Evolutionary conservation across 768 basidiomycete genomes (phyloP), one percentile per base, ranked within the genome.

Genomic region (Pleurotus sapidus): DNA sequence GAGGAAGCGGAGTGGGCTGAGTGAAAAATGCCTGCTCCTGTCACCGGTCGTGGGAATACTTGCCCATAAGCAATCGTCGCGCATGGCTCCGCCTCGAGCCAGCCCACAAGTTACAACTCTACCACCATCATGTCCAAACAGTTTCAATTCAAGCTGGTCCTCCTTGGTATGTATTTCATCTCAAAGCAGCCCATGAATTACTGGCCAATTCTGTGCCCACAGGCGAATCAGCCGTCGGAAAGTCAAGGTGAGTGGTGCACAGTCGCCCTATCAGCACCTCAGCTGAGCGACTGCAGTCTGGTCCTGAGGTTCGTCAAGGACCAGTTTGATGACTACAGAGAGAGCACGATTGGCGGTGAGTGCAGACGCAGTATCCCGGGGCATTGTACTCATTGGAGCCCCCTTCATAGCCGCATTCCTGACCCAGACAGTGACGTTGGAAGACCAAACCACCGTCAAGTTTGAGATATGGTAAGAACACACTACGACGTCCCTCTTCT

Each of bases 211-310:
- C 57, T 12, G 30, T 34, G 59, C 23, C 46, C 57, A 24, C 67
- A 97, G 95, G 95, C 65, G 95, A 98, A 78, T 95, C 92, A 40
- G 96, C 97, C 45, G 97, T 99, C 49, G 97, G 97, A 53, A 99
- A 99, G 80, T 93, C 90, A 59, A 93, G 91, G 92, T 92, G 73
- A 56, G 68, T 61, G 25, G 11, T 12, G 18, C 18, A 34, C 43
- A 12, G 23, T 18, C 7, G 15, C 18, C 39, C 48, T 34, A 37
- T 15, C 23, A 47, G 23, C 25, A 54, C 63, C 56, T 53, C 56
- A 63, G 50, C 68, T 71, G 67, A 68, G 60, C 50, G 59, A 68
- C 61, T 64, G 68, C 67, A 95, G 93, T 76, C 74, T 98, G 61
- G 97, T 99, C 51, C 77, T 98, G 60, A 84, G 95, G 57, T 99